phyloP scores from a whole-genome alignment of 2,329 filamentous ascomycete genomes.

The Cercospora sp. region DNA sequence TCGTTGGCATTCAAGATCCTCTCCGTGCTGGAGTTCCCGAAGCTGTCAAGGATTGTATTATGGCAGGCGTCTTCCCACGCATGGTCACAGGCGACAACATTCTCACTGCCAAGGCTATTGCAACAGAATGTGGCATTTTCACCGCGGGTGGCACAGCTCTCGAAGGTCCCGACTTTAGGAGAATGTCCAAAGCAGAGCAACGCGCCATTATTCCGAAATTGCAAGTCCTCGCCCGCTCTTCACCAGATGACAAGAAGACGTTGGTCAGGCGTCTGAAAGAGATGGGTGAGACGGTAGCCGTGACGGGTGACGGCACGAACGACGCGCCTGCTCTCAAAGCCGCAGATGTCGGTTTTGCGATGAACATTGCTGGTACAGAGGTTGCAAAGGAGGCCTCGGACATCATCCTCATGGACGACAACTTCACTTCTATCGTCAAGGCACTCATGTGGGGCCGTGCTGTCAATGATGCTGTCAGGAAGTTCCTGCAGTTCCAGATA shows the following conservation, averaged over 20 bases:
- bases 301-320: constrained; percentile 67
- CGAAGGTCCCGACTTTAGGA: constrained; percentile 49
- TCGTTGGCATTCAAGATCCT: constrained; percentile 75
- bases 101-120: constrained; percentile 71
- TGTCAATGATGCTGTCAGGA: constrained; percentile 56
- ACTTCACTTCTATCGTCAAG: constrained; percentile 63
- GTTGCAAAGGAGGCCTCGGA: constrained; percentile 63
- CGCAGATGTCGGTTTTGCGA: constrained; percentile 67
- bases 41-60: constrained; percentile 66
- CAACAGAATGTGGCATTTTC: constrained; percentile 69
- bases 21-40: constrained; percentile 66
- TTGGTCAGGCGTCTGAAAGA: constrained; percentile 65
- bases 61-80: constrained; percentile 68
- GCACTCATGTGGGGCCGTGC: constrained; percentile 63
- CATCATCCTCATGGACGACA: constrained; percentile 64
- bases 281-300: constrained; percentile 65
- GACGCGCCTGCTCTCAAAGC: constrained; percentile 66
- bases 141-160: constrained; percentile 46
- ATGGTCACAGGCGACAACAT: constrained; percentile 76
- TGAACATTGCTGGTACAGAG: constrained; percentile 67
- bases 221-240: constrained; percentile 67
- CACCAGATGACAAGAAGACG: constrained; percentile 67
- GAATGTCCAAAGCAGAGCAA: constrained; percentile 48
- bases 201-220: constrained; percentile 60
- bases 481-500: constrained; percentile 68